phyloP scores from a whole-genome alignment of 2,329 filamentous ascomycete species.

The Talaromyces sp. region DNA sequence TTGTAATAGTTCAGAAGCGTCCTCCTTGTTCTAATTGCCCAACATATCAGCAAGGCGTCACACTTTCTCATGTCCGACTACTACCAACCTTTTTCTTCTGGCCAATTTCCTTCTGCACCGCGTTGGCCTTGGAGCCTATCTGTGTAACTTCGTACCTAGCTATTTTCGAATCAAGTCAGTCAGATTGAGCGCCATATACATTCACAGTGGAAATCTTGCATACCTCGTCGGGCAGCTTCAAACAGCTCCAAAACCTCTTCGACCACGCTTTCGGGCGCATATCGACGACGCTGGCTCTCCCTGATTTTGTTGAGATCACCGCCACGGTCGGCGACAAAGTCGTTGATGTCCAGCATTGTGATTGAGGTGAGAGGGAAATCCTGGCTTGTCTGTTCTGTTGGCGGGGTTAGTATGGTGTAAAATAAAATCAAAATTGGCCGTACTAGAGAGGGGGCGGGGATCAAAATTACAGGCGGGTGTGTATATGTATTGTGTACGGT shows the following conservation, averaged over 20 bases:
- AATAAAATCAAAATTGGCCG: background rate
- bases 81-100: conserved; percentile 74
- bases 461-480: conserved; percentile 1
- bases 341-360: conserved; percentile 70
- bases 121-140: conserved; percentile 80
- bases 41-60: background rate
- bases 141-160: conserved; percentile 75
- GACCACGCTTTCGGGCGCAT: conserved; percentile 76
- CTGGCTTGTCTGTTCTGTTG: background rate
- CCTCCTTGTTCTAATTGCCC: conserved; percentile 67
- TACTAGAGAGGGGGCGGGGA: conserved; percentile 11
- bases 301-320: conserved; percentile 89
- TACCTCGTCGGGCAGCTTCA: conserved; percentile 77
- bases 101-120: conserved; percentile 83
- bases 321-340: conserved; percentile 81
- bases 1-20: conserved; percentile 73
- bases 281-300: conserved; percentile 80
- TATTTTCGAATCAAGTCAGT: conserved; percentile 34
- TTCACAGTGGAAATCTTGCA: background rate
- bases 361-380: background rate
- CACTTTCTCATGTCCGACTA: background rate
- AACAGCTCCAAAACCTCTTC: conserved; percentile 87
- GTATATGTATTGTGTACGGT: background rate
- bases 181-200: background rate
- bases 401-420: conserved; percentile 3